A percentile compares a stretch with the other conserved stretches of the same genome.
Evolutionary conservation across 2,329 filamentous ascomycete species (phyloP).

Genomic region (Colletotrichum magnum): DNA sequence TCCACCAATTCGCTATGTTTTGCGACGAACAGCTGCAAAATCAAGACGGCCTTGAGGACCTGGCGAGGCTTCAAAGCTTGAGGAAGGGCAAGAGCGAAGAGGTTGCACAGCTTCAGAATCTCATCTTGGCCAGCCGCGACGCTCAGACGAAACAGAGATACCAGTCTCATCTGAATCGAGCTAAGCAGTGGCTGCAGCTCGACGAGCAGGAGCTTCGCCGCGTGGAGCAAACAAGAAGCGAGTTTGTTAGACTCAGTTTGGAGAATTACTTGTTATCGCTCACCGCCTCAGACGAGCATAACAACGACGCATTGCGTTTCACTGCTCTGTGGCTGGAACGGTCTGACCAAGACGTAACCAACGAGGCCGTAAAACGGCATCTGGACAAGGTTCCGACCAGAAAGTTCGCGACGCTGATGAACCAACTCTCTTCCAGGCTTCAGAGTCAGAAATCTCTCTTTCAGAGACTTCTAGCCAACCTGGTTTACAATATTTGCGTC

Average conservation of each 20-base stretch:
- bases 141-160: slow-evolving; percentile 70
- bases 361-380: slow-evolving; percentile 79
- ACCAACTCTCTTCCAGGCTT: slow-evolving; percentile 94
- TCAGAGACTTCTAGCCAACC: slow-evolving; percentile 78
- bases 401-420: slow-evolving; percentile 95
- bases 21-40: slow-evolving; percentile 96
- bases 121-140: slow-evolving; percentile 65
- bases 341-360: slow-evolving; percentile 81
- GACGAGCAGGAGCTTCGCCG: slow-evolving; percentile 90
- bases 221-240: slow-evolving; percentile 80
- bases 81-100: slow-evolving; percentile 87
- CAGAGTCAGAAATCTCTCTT: slow-evolving; percentile 80
- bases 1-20: slow-evolving; percentile 94
- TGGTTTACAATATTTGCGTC: slow-evolving; percentile 87
- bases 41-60: slow-evolving; percentile 85
- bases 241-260: slow-evolving; percentile 89
- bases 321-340: slow-evolving; percentile 95
- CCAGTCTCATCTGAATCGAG: slow-evolving; percentile 75
- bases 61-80: slow-evolving; percentile 83
- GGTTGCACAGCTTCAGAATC: slow-evolving; percentile 78
- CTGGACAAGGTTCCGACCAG: slow-evolving; percentile 84
- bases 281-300: slow-evolving; percentile 86
- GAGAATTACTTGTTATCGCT: slow-evolving; percentile 94
- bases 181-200: slow-evolving; percentile 90
- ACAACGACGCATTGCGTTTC: slow-evolving; percentile 92